Base-by-base conservation (phyloP, 148 eudicot species). In the Fagopyrum tataricum region DNA sequence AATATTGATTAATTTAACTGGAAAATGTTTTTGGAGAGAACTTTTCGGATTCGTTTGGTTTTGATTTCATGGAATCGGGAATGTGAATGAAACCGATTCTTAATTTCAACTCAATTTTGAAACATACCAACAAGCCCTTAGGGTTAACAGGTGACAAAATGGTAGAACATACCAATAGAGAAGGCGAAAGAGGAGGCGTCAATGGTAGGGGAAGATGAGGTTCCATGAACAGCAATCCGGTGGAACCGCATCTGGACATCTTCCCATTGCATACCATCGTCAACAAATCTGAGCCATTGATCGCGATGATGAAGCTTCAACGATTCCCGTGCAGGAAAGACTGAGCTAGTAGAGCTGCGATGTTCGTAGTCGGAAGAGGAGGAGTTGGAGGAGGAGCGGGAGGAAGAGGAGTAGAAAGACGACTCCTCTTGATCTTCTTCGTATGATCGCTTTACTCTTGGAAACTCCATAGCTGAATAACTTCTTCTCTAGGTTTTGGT, bases 181-280 rank as follows among this genome's bases (percentile, higher is more conserved):
- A 70, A 70, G 72, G 72, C 73, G 42, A 71, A 52, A 23, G 31
- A 26, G 13, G 71, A 41, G 71, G 71, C 71, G 24, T 17, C 47
- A 68, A 44, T 44, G 71, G 21, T 14, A 0, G 44, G 47, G 37
- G 44, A 26, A 20, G 48, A 44, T 4, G 52, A 70, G 44, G 64
- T 9, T 23, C 10, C 37, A 17, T 23, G 52, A 18, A 51, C 48
- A 3, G 67, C 49, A 52, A 76, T n/a, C 73, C 23, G 40, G 73
- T 76, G 51, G 53, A 76, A 76, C 47, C 73, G 73, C 20, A 46
- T n/a, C 48, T 76, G 72, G 66, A 69, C 78, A 23, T 49, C 51
- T 23, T 69, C 42, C 78, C 78, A 76, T 3, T 42, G 51, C 73
- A 53, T 46, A 42, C 49, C 77, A 17, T 75, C 64, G 49, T 69